These are phyloP conservation scores for Chalaropsis ovoidea DNA, from an alignment of 2,329 filamentous ascomycete genomes.

Conservation along the genomic window DNA sequence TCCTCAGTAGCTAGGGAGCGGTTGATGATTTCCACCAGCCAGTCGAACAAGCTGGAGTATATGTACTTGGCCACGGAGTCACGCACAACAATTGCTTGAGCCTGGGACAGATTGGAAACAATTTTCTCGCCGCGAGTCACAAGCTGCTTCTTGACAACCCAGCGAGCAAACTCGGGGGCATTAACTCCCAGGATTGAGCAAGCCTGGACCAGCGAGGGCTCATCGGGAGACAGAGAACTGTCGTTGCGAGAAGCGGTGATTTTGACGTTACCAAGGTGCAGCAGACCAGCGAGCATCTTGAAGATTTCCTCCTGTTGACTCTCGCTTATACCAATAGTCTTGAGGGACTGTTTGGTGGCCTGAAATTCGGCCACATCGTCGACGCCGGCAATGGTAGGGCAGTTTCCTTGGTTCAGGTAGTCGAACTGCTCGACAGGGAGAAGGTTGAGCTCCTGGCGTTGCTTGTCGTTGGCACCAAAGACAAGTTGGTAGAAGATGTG, in stretches of 20 bases:
- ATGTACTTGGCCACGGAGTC: conserved; percentile 98
- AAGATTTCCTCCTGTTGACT: conserved; percentile 76
- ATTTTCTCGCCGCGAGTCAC: conserved; percentile 96
- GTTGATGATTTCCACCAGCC: conserved; percentile 97
- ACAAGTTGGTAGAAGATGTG: conserved; percentile 98
- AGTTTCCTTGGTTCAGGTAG: conserved; percentile 90
- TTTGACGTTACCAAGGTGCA: conserved; percentile 94
- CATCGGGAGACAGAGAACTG: conserved; percentile 67
- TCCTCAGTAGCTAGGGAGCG: conserved; percentile 78
- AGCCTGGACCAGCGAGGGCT: conserved; percentile 72
- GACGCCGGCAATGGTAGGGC: conserved; percentile 82
- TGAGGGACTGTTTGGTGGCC: conserved; percentile 74
- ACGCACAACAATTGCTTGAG: conserved; percentile 85
- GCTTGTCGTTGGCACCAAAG: conserved; percentile 75
- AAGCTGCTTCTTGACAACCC: conserved; percentile 98
- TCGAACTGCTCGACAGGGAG: conserved; percentile 82
- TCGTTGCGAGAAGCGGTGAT: conserved; percentile 85
- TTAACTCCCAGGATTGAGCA: conserved; percentile 82
- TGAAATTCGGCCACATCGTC: conserved; percentile 92
- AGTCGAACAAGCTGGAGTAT: conserved; percentile 96
- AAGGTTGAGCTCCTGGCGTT: conserved; percentile 69
- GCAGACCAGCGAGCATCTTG: conserved; percentile 74
- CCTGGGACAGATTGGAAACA: conserved; percentile 84
- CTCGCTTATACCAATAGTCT: conserved; percentile 72
- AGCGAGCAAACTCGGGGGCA: conserved; percentile 77